Conservation (phyloP, 2,329 filamentous ascomycete species). For the Xenoacremonium recifei region DNA sequence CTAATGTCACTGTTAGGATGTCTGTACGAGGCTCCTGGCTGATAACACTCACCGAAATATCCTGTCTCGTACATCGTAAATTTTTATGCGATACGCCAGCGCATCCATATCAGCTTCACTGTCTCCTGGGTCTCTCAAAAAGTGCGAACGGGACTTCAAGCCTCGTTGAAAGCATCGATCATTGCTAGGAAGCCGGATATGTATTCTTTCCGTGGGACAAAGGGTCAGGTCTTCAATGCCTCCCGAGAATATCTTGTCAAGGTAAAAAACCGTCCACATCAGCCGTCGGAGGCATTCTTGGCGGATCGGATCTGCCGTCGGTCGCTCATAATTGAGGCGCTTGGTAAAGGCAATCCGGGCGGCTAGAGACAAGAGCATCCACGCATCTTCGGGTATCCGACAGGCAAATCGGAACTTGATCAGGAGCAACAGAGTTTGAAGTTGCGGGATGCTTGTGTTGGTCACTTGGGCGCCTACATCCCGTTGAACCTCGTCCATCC, state of each 20-base stretch:
- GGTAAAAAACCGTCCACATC: constrained; percentile 25
- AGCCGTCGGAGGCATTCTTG: constrained; percentile 24
- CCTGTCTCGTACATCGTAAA: constrained; percentile 20
- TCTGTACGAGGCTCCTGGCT: accelerated
- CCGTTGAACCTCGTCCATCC: constrained; percentile 21
- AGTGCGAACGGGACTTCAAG: constrained; percentile 14
- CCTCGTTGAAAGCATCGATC: constrained; percentile 26
- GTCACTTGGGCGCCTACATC: constrained; percentile 6
- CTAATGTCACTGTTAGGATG: not conserved
- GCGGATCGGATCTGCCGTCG: constrained; percentile 10
- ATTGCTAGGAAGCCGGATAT: constrained; percentile 23
- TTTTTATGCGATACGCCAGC: constrained; percentile 17
- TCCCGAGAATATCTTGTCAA: constrained; percentile 25
- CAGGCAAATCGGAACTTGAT: constrained; percentile 14
- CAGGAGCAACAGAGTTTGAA: constrained; percentile 21
- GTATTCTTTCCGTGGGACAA: constrained; percentile 20
- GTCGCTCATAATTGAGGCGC: constrained; percentile 24
- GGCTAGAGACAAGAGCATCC: constrained; percentile 21
- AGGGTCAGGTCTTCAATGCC: constrained; percentile 28
- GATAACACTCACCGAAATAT: constrained; percentile 14
- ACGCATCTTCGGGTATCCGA: constrained; percentile 14
- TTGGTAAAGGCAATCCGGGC: constrained; percentile 25
- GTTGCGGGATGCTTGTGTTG: constrained; percentile 8
- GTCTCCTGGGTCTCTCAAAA: constrained; percentile 5
- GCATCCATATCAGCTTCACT: constrained; percentile 14